Base-by-base conservation (phyloP, 2,329 filamentous ascomycete genomes). In the Exserohilum turcica region DNA sequence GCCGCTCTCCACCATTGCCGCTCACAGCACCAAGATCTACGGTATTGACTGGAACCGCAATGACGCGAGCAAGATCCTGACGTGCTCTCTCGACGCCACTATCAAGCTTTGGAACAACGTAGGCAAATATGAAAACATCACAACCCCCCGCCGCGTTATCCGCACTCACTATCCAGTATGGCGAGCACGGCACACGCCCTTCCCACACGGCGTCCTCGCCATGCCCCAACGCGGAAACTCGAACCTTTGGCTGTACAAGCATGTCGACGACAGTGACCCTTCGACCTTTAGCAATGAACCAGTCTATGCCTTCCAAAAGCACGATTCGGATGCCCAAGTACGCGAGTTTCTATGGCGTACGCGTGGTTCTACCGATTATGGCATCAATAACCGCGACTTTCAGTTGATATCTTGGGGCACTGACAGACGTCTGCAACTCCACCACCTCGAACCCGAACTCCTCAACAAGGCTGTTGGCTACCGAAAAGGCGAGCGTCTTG, bases 101-200 rank as follows among this genome's bases (percentile, higher is more conserved):
- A 93, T 97, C 75, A 96, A 95, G 70, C 89, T 96, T 60, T 97
- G 92, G 92, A 89, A 96, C 71, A 91, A 92, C 64, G 81, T 79
- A 2, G 79, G 77, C 48, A 79, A 83, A 15, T 80, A 85, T 4
- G 80, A 81, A 3, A 82, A 63, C 13, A 67, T 68, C 18, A 58
- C 49, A 13, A 57, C 52, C 5, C 69, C 70, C 6, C 54, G 53
- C 19, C 86, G 90, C 54, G 83, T 92, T 38, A 92, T 97, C 48
- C 81, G 83, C 42, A 94, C 92, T 1, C 84, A 88, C 2, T 96
- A 92, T 67, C 93, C 92, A 0, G 88, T 96, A 18, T 96, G 92
- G 91, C 84, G 92, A 67, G 92, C 93, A 44, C 85, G 92, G 3
- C 91, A 97, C 68, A 95, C 92, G 0, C 92, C 92, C 0, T 97